phyloP scores from a whole-genome alignment of 805 yeast species.

The Nakazawaea laoshanensis region DNA sequence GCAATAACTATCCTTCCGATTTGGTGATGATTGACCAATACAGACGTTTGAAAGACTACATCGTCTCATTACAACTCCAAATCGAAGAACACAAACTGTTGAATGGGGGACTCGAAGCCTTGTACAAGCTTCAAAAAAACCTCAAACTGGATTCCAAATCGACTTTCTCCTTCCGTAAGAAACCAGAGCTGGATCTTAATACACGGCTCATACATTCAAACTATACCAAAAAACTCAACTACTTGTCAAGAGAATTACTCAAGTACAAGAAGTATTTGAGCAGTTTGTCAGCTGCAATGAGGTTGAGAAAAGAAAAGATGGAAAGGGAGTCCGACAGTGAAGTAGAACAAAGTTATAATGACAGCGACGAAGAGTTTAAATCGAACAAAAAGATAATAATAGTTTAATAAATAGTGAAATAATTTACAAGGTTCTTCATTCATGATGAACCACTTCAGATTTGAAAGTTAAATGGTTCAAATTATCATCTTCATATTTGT shows the following conservation, averaged over 20 bases:
- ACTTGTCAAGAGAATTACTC: slow-evolving; percentile 34
- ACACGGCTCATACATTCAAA: too few species aligned
- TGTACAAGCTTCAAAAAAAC: background rate
- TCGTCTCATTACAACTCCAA: slow-evolving; percentile 26
- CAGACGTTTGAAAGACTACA: slow-evolving; percentile 27
- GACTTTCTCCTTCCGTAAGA: slow-evolving; percentile 2
- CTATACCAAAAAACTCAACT: slow-evolving; percentile 30
- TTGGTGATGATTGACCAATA: slow-evolving; percentile 28
- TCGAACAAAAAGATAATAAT: slow-evolving; percentile 7
- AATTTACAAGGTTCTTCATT: too few species aligned
- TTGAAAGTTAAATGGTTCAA: too few species aligned
- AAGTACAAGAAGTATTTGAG: slow-evolving; percentile 37
- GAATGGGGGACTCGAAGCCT: slow-evolving; percentile 15
- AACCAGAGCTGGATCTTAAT: slow-evolving; percentile 4
- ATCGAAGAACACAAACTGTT: slow-evolving; percentile 35
- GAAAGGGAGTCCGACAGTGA: slow-evolving; percentile 4
- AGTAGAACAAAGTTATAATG: slow-evolving; percentile 7
- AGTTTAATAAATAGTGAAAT: too few species aligned
- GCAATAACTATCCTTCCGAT: slow-evolving; percentile 20
- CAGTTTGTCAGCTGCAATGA: slow-evolving; percentile 38
- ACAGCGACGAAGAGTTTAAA: slow-evolving; percentile 6
- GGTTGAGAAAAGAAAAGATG: slow-evolving; percentile 29
- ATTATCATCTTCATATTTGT: too few species aligned
- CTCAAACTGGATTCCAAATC: slow-evolving; percentile 9
- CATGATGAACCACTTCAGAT: too few species aligned